These are phyloP conservation scores for Scortechinia acanthostroma DNA, from an alignment of 2,329 filamentous ascomycete genomes.

Conservation along the genomic window DNA sequence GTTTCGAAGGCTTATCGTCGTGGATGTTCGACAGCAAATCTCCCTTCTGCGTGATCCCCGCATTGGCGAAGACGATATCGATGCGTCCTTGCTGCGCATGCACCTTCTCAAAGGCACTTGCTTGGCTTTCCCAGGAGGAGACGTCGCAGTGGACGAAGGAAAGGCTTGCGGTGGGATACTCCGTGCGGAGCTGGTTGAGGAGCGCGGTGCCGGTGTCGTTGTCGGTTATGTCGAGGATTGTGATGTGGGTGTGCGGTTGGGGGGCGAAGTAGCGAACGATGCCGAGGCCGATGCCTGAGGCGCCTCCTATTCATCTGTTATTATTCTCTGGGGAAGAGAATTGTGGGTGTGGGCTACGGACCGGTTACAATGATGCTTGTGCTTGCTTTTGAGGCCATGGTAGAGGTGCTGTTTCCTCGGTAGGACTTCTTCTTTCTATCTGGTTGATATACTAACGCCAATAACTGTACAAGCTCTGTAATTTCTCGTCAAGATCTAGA, in stretches of 20 bases:
- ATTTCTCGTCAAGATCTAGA: too few species aligned
- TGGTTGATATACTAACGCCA: too few species aligned
- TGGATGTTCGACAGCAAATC: constrained; percentile 17
- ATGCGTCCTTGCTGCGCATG: constrained; percentile 21
- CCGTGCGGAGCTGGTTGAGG: constrained; percentile 12
- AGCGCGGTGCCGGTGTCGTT: background rate
- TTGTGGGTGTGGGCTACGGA: too few species aligned
- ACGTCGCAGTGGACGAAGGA: constrained; percentile 19
- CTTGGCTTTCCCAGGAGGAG: constrained; percentile 23
- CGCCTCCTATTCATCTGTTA: constrained; percentile 15
- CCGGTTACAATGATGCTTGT: constrained; percentile 19
- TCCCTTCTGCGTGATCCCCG: constrained; percentile 34
- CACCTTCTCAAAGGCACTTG: constrained; percentile 20
- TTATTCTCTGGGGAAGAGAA: too few species aligned
- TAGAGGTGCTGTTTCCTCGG: too few species aligned
- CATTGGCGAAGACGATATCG: constrained; percentile 40
- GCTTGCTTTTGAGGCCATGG: too few species aligned
- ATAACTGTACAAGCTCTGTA: too few species aligned
- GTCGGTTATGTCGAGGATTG: background rate
- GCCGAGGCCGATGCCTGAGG: constrained; percentile 23
- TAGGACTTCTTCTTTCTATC: too few species aligned
- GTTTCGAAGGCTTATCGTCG: constrained; percentile 19
- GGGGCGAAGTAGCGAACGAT: constrained; percentile 19
- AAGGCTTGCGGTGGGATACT: constrained; percentile 14
- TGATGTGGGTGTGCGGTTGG: constrained; percentile 16